A percentile compares a stretch with the other conserved stretches of the same genome.
phyloP scores from a whole-genome alignment of 768 basidiomycete species.

The Sporobolomyces roseus region DNA sequence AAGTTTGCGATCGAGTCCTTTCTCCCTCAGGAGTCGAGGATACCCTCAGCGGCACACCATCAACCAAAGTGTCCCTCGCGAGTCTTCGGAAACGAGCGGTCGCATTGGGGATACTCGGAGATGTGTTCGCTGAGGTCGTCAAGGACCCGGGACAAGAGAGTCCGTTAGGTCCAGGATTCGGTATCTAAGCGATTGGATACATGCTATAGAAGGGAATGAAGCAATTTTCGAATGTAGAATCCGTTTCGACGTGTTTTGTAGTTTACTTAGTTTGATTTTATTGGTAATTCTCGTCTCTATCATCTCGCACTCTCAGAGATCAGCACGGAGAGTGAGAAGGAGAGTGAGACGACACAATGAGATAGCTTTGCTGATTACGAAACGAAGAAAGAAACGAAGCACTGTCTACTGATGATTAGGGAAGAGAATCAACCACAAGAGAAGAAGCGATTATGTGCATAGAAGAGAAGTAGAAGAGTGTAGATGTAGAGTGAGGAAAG shows the following conservation, averaged over 20 bases:
- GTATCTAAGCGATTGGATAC: background rate
- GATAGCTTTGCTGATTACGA: too few species aligned
- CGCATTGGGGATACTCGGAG: conserved; percentile 77
- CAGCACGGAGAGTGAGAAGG: too few species aligned
- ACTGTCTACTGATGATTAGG: too few species aligned
- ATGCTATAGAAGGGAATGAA: background rate
- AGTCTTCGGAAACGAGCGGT: conserved; percentile 71
- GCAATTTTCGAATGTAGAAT: too few species aligned
- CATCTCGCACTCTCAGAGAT: too few species aligned
- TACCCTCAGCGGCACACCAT: background rate
- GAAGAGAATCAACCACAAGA: too few species aligned
- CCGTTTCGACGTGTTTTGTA: too few species aligned
- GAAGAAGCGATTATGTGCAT: too few species aligned
- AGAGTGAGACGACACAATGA: too few species aligned
- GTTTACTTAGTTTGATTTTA: too few species aligned
- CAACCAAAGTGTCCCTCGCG: conserved; percentile 46
- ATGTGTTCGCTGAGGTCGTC: conserved; percentile 67
- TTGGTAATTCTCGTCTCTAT: too few species aligned
- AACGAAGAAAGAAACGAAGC: too few species aligned
- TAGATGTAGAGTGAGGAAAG: background rate
- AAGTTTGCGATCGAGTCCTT: conserved; percentile 78
- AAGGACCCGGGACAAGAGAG: conserved; percentile 54
- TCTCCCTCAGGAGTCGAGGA: conserved; percentile 10
- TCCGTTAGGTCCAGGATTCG: conserved; percentile 27
- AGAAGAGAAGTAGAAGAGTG: background rate